These are phyloP conservation scores for Lodderomyces parapsilosis DNA, from an alignment of 1,139 yeast genomes.

Conservation along the genomic window DNA sequence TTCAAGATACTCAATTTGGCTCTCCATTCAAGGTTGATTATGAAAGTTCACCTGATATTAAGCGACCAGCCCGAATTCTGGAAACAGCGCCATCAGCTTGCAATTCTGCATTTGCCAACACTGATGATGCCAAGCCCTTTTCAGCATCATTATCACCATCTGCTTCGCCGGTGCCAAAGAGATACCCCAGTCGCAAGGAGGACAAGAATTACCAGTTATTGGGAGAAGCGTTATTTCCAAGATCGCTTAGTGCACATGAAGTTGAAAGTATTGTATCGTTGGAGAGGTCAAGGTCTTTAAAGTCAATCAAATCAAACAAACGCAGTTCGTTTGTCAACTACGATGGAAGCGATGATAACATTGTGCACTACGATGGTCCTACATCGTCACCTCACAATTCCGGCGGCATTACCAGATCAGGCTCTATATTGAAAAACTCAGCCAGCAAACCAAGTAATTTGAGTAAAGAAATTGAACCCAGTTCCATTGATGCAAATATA, in stretches of 20 bases:
- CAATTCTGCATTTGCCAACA: neutral
- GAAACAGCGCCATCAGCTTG: too few relatives aligned
- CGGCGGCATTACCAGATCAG: constrained; percentile 28
- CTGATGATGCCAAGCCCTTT: neutral
- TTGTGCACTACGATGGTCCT: constrained; percentile 32
- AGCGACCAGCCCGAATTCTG: neutral
- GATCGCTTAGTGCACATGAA: constrained; percentile 61
- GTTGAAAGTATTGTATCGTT: constrained; percentile 72
- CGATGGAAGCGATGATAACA: constrained; percentile 48
- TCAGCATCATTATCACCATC: constrained; percentile 3
- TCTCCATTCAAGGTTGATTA: constrained; percentile 34
- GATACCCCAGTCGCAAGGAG: constrained; percentile 6
- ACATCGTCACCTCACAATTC: constrained; percentile 16
- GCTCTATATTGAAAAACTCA: constrained; percentile 50
- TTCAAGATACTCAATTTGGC: constrained; percentile 23
- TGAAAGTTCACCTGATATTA: constrained; percentile 10
- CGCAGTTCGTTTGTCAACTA: constrained; percentile 45
- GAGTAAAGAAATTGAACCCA: constrained; percentile 17
- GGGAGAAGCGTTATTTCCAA: constrained; percentile 75
- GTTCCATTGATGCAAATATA: constrained; percentile 13
- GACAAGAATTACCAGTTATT: constrained; percentile 17
- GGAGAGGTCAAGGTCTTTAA: constrained; percentile 66
- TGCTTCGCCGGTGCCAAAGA: constrained; percentile 8
- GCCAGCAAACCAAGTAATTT: constrained; percentile 14
- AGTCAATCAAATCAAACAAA: constrained; percentile 43